Conservation (phyloP, 1,139 yeast genomes). For the Hansenula anomala region DNA sequence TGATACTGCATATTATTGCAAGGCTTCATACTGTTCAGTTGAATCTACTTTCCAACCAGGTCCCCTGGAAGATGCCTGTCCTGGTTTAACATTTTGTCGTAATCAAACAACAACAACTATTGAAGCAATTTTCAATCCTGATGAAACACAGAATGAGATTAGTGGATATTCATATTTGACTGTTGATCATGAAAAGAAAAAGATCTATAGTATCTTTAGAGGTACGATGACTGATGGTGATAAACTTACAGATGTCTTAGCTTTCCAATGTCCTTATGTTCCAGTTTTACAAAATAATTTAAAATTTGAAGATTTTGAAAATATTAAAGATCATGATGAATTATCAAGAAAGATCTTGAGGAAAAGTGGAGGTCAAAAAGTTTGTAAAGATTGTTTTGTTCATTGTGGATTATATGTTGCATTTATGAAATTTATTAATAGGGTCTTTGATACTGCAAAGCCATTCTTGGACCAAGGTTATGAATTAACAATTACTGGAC, state of each 20-base stretch:
- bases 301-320: constrained; percentile 1
- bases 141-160: constrained; percentile 28
- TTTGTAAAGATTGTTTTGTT: constrained; percentile 34
- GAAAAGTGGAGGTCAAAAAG: neutral
- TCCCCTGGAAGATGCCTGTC: constrained; percentile 11
- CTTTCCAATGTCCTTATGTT: constrained; percentile 14
- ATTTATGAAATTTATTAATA: constrained; percentile 34
- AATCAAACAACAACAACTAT: constrained; percentile 6
- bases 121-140: constrained; percentile 9
- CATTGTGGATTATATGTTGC: constrained; percentile 52
- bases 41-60: constrained; percentile 11
- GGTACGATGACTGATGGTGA: constrained; percentile 57
- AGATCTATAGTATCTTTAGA: constrained; percentile 43
- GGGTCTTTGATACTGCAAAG: constrained; percentile 32
- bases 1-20: constrained; percentile 13
- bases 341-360: no score
- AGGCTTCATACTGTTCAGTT: constrained; percentile 16
- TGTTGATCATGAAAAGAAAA: constrained; percentile 31
- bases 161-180: constrained; percentile 38
- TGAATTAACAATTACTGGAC: constrained; percentile 53
- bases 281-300: constrained; percentile 12
- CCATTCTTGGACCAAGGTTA: constrained; percentile 34
- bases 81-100: constrained; percentile 13
- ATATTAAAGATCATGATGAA: neutral
- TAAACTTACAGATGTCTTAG: constrained; percentile 48